Percentiles rank a stretch among this genome's conserved stretches.
Conservation (phyloP, 2,329 filamentous ascomycete genomes). For the Aspergillus sp. region DNA sequence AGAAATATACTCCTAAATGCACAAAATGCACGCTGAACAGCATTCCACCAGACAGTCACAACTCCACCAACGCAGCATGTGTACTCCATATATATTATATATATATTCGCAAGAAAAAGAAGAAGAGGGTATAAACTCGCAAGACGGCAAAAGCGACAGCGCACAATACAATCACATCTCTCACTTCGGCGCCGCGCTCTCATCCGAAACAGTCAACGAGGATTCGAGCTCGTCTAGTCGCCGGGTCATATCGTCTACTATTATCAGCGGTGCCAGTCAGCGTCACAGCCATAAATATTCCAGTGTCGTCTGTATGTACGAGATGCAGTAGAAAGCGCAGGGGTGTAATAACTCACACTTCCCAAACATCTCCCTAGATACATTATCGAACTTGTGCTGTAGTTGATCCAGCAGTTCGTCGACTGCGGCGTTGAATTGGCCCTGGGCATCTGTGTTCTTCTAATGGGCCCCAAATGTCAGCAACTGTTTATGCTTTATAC, state of each 20-base stretch:
- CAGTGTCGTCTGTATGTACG: no score
- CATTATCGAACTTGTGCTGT: conserved; percentile 73
- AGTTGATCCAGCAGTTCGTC: conserved; percentile 81
- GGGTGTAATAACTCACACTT: conserved; percentile 56
- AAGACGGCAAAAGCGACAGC: neutral
- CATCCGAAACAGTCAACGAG: conserved; percentile 51
- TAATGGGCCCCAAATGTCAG: no score
- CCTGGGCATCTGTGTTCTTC: conserved; percentile 25
- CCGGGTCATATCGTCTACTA: conserved; percentile 91
- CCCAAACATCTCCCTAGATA: conserved; percentile 78
- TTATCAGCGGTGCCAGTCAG: no score
- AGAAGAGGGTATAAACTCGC: neutral
- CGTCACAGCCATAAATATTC: no score
- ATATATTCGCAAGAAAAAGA: neutral
- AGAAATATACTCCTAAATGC: no score
- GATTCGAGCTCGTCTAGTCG: conserved; percentile 76
- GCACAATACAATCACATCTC: conserved; percentile 6
- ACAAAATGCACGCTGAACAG: no score
- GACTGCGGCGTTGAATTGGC: conserved; percentile 64
- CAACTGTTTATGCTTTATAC: no score
- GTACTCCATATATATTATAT: no score
- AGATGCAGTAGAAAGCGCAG: neutral
- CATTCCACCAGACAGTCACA: no score
- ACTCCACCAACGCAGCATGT: no score
- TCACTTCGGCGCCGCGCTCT: conserved; percentile 12